These are phyloP conservation scores for Penicillium flavigenum DNA, from an alignment of 495 filamentous ascomycete genomes.

Conservation along the genomic window DNA sequence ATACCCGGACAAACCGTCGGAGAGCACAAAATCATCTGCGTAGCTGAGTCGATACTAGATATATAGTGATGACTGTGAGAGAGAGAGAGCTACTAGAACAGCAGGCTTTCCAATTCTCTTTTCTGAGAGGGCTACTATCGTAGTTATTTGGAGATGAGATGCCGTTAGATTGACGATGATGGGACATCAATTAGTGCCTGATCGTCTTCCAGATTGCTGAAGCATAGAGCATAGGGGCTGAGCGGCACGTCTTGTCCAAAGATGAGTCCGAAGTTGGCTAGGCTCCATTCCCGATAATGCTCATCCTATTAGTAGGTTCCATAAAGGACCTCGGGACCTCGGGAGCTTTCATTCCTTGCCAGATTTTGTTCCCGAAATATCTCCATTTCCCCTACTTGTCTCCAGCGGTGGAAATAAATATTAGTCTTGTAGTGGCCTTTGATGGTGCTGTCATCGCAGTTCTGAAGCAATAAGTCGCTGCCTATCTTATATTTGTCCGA, in stretches of 20 bases:
- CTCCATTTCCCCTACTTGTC: background rate
- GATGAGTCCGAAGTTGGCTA: background rate
- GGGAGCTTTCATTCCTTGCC: background rate
- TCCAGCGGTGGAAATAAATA: background rate
- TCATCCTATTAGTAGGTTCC: background rate
- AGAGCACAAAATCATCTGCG: background rate
- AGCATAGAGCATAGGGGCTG: background rate
- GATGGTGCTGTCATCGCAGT: background rate
- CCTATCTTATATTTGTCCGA: background rate
- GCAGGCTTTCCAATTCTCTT: background rate
- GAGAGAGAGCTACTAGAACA: background rate
- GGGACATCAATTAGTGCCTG: background rate
- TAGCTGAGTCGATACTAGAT: background rate
- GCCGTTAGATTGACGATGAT: background rate
- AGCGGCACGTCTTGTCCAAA: background rate
- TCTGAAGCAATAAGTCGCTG: background rate
- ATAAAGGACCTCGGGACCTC: background rate
- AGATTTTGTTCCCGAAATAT: background rate
- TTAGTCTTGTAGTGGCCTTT: background rate
- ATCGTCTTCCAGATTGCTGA: background rate
- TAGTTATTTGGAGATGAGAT: background rate
- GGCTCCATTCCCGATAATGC: background rate
- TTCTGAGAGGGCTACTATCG: background rate
- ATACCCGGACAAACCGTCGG: background rate
- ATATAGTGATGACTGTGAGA: background rate